phyloP scores from a whole-genome alignment of 108 stramenopile genomes.

The Poteriospumella lacustris region DNA sequence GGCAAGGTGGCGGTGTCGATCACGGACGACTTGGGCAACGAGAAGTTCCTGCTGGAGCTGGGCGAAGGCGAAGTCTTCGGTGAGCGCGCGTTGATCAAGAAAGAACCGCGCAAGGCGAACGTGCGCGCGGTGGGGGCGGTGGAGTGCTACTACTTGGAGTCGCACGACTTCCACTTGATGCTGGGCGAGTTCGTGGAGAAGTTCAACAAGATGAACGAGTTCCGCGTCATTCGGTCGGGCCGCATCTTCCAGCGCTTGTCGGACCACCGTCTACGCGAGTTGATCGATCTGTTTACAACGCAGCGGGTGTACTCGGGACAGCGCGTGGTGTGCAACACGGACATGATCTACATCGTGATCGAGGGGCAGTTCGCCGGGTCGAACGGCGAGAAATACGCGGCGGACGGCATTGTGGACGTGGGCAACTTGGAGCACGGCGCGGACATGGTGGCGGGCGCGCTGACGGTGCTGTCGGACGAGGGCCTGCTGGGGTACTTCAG shows the following conservation, averaged over 20 bases:
- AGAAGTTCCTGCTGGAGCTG: neutral
- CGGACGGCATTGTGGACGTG: neutral
- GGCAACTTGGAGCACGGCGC: neutral
- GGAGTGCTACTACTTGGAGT: constrained; percentile 24
- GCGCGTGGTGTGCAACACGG: neutral
- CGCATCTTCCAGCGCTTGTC: neutral
- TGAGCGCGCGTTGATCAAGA: constrained; percentile 7
- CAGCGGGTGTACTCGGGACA: constrained; percentile 16
- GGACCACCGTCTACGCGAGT: constrained; percentile 5
- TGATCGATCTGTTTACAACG: neutral
- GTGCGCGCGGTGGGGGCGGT: neutral
- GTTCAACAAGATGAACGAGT: constrained; percentile 26
- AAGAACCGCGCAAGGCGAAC: constrained; percentile 22
- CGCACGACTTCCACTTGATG: constrained; percentile 20
- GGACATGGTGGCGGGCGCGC: neutral
- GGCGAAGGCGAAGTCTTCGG: constrained; percentile 14
- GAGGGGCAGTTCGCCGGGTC: neutral
- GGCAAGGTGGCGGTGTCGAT: neutral
- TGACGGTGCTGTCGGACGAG: constrained; percentile 2
- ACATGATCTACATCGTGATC: neutral
- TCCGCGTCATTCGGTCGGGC: constrained; percentile 10
- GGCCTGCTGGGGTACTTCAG: neutral
- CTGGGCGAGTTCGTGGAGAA: constrained; percentile 15
- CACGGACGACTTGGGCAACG: neutral
- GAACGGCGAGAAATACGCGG: neutral